Percentiles rank a stretch among this genome's conserved stretches.
Evolutionary conservation across 2,329 filamentous ascomycete species (phyloP).

Genomic region (Setomelanomma holmii): DNA sequence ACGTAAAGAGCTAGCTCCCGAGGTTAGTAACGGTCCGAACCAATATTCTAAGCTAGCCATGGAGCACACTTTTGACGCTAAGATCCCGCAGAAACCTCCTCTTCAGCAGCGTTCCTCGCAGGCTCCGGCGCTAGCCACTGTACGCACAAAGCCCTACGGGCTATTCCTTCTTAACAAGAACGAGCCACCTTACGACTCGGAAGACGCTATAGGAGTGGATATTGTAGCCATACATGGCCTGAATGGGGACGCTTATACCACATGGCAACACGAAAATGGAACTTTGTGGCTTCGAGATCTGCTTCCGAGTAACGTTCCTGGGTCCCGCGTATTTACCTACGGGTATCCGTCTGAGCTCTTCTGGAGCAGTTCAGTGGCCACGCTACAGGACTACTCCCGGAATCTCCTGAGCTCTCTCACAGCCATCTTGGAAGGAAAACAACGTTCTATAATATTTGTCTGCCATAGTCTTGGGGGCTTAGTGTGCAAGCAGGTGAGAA

Average conservation of each 20-base stretch:
- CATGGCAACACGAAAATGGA: constrained; percentile 47
- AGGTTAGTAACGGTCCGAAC: constrained; percentile 9
- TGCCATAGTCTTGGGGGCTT: constrained; percentile 32
- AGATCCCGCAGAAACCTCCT: constrained; percentile 1
- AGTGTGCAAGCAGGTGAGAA: constrained; percentile 30
- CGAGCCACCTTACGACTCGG: constrained; percentile 7
- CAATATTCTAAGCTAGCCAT: constrained; percentile 4
- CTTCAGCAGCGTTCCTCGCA: constrained; percentile 4
- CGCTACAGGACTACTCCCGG: constrained; percentile 21
- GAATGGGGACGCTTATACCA: constrained; percentile 48
- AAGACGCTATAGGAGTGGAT: constrained; percentile 22
- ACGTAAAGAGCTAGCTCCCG: constrained; percentile 13
- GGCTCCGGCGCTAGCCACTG: constrained; percentile 4
- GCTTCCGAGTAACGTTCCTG: constrained; percentile 35
- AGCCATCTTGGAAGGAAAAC: constrained; percentile 8
- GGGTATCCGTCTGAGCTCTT: constrained; percentile 30
- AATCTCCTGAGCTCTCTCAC: constrained; percentile 20
- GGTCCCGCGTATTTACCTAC: constrained; percentile 29
- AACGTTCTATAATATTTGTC: constrained; percentile 29
- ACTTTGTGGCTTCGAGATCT: constrained; percentile 49
- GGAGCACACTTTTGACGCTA: neutral
- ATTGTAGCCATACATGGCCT: constrained; percentile 55
- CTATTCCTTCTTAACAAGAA: constrained; percentile 18
- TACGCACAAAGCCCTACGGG: constrained; percentile 14
- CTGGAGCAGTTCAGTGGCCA: constrained; percentile 24